Percentiles rank a stretch among this genome's conserved stretches.
phyloP scores from a whole-genome alignment of 768 basidiomycete genomes.

The Tephrocybe sp. region DNA sequence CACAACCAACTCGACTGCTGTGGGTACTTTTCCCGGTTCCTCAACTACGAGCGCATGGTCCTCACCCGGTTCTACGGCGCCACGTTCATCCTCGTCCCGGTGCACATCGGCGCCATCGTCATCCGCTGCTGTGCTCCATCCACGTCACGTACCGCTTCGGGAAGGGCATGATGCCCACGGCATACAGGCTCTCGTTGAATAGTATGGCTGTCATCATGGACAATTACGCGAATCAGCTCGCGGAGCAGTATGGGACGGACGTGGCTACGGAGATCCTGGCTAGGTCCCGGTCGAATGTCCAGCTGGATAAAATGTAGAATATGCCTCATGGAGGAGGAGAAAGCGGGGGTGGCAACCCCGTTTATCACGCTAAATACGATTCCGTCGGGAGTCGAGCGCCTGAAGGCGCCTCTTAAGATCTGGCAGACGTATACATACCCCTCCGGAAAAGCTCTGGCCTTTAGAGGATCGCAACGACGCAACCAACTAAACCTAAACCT shows the following conservation, averaged over 20 bases:
- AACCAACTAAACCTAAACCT: too few relatives aligned
- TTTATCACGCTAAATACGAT: slow-evolving; percentile 26
- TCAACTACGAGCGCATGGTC: too few relatives aligned
- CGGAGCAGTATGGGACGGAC: slow-evolving; percentile 63
- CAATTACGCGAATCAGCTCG: slow-evolving; percentile 72
- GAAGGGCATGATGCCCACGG: slow-evolving; percentile 87
- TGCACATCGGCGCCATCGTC: slow-evolving; percentile 75
- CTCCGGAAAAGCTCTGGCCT: too few relatives aligned
- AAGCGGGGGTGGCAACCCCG: slow-evolving; percentile 9
- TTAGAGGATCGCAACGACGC: too few relatives aligned
- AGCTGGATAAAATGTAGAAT: slow-evolving; percentile 23
- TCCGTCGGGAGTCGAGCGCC: slow-evolving; percentile 16
- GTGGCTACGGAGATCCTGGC: slow-evolving; percentile 55
- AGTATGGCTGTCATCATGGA: slow-evolving; percentile 85
- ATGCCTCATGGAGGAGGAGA: slow-evolving; percentile 20
- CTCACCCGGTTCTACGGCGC: too few relatives aligned
- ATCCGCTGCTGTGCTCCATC: slow-evolving; percentile 70
- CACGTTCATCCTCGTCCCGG: too few relatives aligned
- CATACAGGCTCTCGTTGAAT: slow-evolving; percentile 68
- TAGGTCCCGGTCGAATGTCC: slow-evolving; percentile 48
- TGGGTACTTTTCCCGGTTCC: slow-evolving; percentile 80
- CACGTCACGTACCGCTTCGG: slow-evolving; percentile 87
- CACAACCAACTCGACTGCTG: slow-evolving; percentile 75
- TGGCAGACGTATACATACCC: too few relatives aligned
- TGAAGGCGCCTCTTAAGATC: slow-evolving; percentile 5